Evolutionary conservation across 257 asterid species (phyloP).

Genomic region (Cordia subcordata): DNA sequence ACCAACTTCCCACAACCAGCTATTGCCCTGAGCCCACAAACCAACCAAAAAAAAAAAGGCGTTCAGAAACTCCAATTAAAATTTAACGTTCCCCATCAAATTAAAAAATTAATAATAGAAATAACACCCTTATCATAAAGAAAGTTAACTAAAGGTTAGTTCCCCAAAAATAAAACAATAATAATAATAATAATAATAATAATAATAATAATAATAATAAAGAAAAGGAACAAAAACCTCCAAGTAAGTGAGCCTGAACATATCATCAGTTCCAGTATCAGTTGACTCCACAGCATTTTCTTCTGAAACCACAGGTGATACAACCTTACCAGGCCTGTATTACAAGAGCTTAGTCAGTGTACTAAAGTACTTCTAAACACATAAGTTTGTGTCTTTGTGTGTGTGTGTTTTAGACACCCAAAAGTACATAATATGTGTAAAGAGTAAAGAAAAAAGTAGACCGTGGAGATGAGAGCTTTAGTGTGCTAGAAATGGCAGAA

Average conservation of each 20-base stretch:
- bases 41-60: neutral
- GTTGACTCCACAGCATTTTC: slow-evolving; percentile 38
- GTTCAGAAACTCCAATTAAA: neutral
- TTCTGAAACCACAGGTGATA: slow-evolving; percentile 59
- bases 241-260: slow-evolving; percentile 77
- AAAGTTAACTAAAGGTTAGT: neutral
- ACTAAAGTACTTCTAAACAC: neutral
- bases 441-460: slow-evolving; percentile 1
- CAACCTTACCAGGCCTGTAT: slow-evolving; percentile 37
- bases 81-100: neutral
- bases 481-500: slow-evolving; percentile 21
- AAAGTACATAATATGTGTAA: too few relatives aligned
- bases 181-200: slow-evolving; percentile 8
- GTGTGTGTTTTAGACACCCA: too few relatives aligned
- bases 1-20: slow-evolving; percentile 97
- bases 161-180: too few relatives aligned
- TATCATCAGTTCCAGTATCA: slow-evolving; percentile 37
- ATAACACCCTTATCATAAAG: neutral
- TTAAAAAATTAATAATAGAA: neutral
- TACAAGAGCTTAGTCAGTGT: slow-evolving; percentile 1
- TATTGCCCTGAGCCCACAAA: slow-evolving; percentile 56
- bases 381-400: neutral
- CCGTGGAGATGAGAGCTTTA: slow-evolving; percentile 50
- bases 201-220: slow-evolving; percentile 6
- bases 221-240: slow-evolving; percentile 58